A percentile compares a stretch with the other conserved stretches of the same genome.
These are phyloP conservation scores for Caloboletus inedulis DNA, from an alignment of 1,284 basidiomycete species.

Conservation along the genomic window DNA sequence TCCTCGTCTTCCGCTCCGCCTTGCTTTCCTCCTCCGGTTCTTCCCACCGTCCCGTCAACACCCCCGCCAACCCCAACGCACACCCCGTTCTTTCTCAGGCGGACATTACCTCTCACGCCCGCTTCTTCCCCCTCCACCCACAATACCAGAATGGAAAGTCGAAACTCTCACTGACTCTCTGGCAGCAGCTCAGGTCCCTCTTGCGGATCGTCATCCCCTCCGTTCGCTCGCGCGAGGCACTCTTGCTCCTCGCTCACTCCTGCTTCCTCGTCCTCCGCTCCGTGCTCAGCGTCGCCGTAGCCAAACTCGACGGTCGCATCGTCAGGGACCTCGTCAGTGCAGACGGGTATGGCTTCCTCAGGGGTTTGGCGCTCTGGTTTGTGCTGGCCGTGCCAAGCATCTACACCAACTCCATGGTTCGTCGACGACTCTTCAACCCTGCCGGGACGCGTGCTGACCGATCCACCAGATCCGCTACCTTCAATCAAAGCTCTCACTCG, in stretches of 20 bases:
- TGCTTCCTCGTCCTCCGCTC: conserved; percentile 87
- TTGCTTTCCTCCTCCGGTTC: conserved; percentile 4
- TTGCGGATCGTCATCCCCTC: conserved; percentile 76
- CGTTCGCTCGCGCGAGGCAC: conserved; percentile 70
- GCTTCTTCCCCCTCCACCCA: conserved; percentile 54
- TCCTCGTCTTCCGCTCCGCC: conserved; percentile 26
- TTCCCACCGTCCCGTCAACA: neutral
- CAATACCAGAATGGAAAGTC: conserved; percentile 40
- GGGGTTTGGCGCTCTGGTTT: conserved; percentile 88
- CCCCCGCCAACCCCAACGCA: conserved; percentile 14
- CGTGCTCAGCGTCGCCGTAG: conserved; percentile 83
- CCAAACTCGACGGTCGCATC: conserved; percentile 86
- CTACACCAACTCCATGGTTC: conserved; percentile 93
- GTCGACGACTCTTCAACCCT: conserved; percentile 10
- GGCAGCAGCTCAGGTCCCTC: conserved; percentile 76
- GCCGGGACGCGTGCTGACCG: neutral
- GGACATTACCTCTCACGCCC: conserved; percentile 46
- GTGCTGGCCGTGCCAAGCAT: conserved; percentile 88
- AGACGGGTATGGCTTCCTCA: conserved; percentile 80
- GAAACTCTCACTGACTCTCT: conserved; percentile 71
- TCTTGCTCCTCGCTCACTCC: conserved; percentile 79
- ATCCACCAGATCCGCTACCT: conserved; percentile 77
- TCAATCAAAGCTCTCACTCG: conserved; percentile 85
- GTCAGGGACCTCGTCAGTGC: conserved; percentile 89
- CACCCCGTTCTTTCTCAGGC: conserved; percentile 39